Percentiles rank a stretch among this genome's conserved stretches.
These are phyloP conservation scores for Capsella bursapastoris DNA, from an alignment of 345 rosid genomes.

Conservation along the genomic window DNA sequence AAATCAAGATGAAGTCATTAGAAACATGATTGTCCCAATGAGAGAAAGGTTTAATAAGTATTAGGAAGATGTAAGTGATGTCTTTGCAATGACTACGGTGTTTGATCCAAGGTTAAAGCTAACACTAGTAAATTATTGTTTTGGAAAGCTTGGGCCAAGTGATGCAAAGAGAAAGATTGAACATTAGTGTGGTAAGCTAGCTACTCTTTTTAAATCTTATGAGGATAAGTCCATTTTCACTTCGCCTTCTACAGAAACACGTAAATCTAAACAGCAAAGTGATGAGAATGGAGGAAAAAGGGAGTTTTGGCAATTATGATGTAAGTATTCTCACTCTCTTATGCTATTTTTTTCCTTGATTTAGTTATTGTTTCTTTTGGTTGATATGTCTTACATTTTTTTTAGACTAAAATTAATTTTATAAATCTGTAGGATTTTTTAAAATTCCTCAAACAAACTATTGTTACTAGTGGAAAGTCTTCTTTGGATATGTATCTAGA, in stretches of 20 bases:
- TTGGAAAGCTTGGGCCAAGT: not conserved
- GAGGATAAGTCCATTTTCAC: not conserved
- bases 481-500: not conserved
- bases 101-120: not conserved
- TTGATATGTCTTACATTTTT: not conserved
- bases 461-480: not conserved
- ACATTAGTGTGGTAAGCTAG: not conserved
- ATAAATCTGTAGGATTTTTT: not conserved
- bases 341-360: not conserved
- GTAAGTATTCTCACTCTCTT: not conserved
- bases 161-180: not conserved
- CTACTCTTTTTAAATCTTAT: not conserved
- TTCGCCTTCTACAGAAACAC: not conserved
- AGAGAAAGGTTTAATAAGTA: not conserved
- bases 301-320: not conserved
- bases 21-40: not conserved
- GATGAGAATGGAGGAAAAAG: not conserved
- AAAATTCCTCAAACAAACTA: not conserved
- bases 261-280: not conserved
- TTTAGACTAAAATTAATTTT: too few species aligned
- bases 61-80: conserved; percentile 1
- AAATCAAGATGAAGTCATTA: not conserved
- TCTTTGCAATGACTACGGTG: conserved; percentile 1
- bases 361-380: not conserved
- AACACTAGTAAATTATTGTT: not conserved